Base-by-base conservation (phyloP, 306 rosid genomes). In the Begonia masoniana region DNA sequence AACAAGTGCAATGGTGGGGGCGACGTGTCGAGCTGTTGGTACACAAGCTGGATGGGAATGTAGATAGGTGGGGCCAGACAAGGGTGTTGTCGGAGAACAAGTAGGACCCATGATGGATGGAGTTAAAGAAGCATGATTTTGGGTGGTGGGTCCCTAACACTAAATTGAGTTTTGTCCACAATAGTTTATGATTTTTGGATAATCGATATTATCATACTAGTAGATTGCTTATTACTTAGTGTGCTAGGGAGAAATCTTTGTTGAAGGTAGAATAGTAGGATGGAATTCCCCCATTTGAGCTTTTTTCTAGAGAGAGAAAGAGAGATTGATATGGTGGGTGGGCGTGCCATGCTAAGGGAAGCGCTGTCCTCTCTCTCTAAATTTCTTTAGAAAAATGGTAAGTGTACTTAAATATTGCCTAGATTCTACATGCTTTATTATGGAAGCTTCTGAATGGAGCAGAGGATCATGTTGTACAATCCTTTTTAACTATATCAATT, bases 311-410 rank as follows among this genome's bases (percentile, higher is more conserved):
- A 31, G 39, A 31, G 39, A 31, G 39, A 31, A 9, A 31, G 39
- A 31, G 9, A 31, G 39, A 31, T 31, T 31, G 39, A 31, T 84
- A 82, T 82, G 89, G 88, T 83, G 82, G 80, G 69, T 89, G 95
- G 91, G 95, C 97, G 81, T 89, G 97, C 97, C 77, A 74, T 68
- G 66, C 77, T 65, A 72, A 75, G 81, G 68, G 8, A 5, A 31
- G 7, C 5, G 39, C 39, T 31, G 9, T 6, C 9, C 73, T 68
- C 41, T 59, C 68, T 52, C 54, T 16, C 66, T 39, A 12, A 24
- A 52, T 12, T 6, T 52, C 10, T 52, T 12, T 6, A 6, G 15
- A 13, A 41, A 14, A 15, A 15, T 12, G 11, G 26, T 55, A 36
- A 36, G 16, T 36, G 24, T 35, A 39, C 10, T 24, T 12, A 45